phyloP scores from a whole-genome alignment of 306 rosid species.

The Vigna reflexopilosa region DNA sequence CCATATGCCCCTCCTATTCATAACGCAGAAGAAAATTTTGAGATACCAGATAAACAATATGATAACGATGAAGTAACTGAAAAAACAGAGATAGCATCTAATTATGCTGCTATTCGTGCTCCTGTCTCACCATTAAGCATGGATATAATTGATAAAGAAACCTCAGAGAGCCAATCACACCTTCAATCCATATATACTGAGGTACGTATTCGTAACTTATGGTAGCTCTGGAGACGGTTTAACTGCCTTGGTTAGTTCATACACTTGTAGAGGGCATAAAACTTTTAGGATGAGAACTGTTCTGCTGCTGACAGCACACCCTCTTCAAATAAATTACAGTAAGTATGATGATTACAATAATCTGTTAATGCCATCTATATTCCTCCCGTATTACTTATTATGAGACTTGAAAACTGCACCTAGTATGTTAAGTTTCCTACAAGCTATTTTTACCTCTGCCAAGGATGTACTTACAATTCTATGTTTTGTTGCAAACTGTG shows the following conservation, averaged over 20 bases:
- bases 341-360: not conserved
- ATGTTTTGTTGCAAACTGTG: not conserved
- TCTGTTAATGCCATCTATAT: conserved; percentile 12
- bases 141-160: conserved; percentile 54
- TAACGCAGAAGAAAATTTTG: conserved; percentile 48
- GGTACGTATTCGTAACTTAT: conserved; percentile 60
- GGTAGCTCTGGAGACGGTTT: conserved; percentile 32
- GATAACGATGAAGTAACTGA: conserved; percentile 47
- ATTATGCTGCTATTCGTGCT: conserved; percentile 57
- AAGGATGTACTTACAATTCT: conserved; percentile 12
- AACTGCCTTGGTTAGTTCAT: conserved; percentile 10
- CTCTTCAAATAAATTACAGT: conserved; percentile 28
- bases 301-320: not conserved
- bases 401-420: conserved; percentile 27
- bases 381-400: not conserved
- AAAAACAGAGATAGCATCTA: conserved; percentile 52
- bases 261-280: conserved; percentile 14
- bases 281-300: conserved; percentile 4
- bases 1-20: conserved; percentile 50
- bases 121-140: conserved; percentile 56
- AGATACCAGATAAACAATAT: conserved; percentile 38
- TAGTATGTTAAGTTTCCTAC: not conserved
- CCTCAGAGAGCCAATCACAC: conserved; percentile 51
- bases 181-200: conserved; percentile 52
- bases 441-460: conserved; percentile 5